These are phyloP conservation scores for Akanthomyces muscarius DNA, from an alignment of 2,329 filamentous ascomycete genomes.

Conservation along the genomic window DNA sequence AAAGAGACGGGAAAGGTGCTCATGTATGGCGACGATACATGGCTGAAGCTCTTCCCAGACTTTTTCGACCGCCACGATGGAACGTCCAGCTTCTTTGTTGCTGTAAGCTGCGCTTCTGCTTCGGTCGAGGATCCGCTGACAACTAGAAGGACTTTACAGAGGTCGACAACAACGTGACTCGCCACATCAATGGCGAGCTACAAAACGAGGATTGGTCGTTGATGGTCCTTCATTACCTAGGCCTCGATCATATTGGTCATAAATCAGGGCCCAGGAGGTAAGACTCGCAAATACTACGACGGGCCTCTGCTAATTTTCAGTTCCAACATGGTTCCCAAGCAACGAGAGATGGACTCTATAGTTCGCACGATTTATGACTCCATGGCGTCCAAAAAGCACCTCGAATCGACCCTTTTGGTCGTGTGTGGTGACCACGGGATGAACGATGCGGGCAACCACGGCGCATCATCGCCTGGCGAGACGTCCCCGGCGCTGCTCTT, in stretches of 20 bases:
- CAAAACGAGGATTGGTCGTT: slow-evolving; percentile 79
- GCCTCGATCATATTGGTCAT: slow-evolving; percentile 95
- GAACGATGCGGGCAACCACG: slow-evolving; percentile 97
- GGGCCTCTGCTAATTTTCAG: slow-evolving; percentile 40
- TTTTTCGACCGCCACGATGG: slow-evolving; percentile 86
- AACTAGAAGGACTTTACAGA: slow-evolving; percentile 83
- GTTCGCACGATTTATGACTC: slow-evolving; percentile 71
- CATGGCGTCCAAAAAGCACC: slow-evolving; percentile 65
- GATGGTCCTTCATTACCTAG: slow-evolving; percentile 92
- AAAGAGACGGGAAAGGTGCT: slow-evolving; percentile 69
- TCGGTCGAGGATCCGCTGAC: background rate
- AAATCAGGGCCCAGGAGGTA: slow-evolving; percentile 86
- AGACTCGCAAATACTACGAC: background rate
- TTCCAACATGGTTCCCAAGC: slow-evolving; percentile 88
- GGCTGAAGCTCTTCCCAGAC: slow-evolving; percentile 91
- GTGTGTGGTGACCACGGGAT: slow-evolving; percentile 96
- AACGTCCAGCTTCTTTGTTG: slow-evolving; percentile 96
- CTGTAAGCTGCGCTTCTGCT: slow-evolving; percentile 57
- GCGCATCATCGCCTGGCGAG: slow-evolving; percentile 88
- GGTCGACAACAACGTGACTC: slow-evolving; percentile 95
- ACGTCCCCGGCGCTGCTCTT: slow-evolving; percentile 92
- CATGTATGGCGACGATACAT: slow-evolving; percentile 98
- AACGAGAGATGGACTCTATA: slow-evolving; percentile 87
- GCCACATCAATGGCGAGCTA: slow-evolving; percentile 77
- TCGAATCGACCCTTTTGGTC: slow-evolving; percentile 75